Percentiles rank a stretch among this genome's conserved stretches.
Evolutionary conservation across 1,284 basidiomycete species (phyloP).

Genomic region (Fistulinella staudtii): DNA sequence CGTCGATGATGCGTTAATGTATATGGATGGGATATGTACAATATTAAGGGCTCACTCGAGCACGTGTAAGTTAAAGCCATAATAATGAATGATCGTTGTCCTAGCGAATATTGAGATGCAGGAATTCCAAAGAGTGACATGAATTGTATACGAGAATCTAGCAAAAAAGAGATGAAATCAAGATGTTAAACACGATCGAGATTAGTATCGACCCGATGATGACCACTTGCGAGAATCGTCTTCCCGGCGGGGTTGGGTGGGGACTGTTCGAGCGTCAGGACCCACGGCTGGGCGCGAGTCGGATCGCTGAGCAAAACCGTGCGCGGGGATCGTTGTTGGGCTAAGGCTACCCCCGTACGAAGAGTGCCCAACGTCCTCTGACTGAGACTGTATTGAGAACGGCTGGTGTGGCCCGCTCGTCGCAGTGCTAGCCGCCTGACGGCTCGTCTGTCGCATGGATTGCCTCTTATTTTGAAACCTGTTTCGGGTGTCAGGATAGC

Average conservation of each 20-base stretch:
- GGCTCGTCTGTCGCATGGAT: slow-evolving; percentile 70
- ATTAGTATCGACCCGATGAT: slow-evolving; percentile 41
- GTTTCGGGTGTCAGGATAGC: slow-evolving; percentile 18
- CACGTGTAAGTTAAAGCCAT: slow-evolving; percentile 34
- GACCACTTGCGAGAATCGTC: slow-evolving; percentile 47
- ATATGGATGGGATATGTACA: slow-evolving; percentile 35
- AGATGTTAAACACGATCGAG: slow-evolving; percentile 36
- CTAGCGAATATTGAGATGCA: slow-evolving; percentile 33
- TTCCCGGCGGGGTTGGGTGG: slow-evolving; percentile 35
- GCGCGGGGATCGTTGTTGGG: slow-evolving; percentile 32
- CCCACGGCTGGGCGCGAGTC: slow-evolving; percentile 36
- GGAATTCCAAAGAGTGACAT: slow-evolving; percentile 35
- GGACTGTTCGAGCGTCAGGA: slow-evolving; percentile 30
- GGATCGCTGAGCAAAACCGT: slow-evolving; percentile 38
- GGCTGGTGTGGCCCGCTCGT: slow-evolving; percentile 47
- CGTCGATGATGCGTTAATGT: slow-evolving; percentile 32
- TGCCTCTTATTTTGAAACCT: slow-evolving; percentile 87
- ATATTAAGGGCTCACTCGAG: slow-evolving; percentile 33
- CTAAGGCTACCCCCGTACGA: slow-evolving; percentile 36
- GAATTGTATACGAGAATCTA: slow-evolving; percentile 36
- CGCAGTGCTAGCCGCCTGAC: slow-evolving; percentile 49
- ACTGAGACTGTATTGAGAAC: slow-evolving; percentile 43
- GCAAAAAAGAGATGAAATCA: slow-evolving; percentile 33
- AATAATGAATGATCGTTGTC: slow-evolving; percentile 38
- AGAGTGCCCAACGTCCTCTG: slow-evolving; percentile 32